Evolutionary conservation across 192 early-diverging fungal species (phyloP).

Genomic region (Coemansia sp.): DNA sequence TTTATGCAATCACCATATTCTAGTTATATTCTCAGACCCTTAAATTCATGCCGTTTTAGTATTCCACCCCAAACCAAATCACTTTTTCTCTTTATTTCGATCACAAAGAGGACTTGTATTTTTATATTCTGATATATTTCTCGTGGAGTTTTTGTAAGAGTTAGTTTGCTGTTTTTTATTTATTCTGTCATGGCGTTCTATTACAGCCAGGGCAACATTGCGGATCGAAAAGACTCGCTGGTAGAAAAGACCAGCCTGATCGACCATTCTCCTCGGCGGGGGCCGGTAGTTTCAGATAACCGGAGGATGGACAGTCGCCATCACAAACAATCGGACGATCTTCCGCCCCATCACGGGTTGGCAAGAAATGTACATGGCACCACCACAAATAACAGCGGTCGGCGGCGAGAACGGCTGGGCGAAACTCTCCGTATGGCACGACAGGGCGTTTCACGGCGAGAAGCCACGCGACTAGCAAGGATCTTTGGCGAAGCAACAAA

Average conservation of each 20-base stretch:
- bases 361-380: background rate
- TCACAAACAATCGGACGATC: background rate
- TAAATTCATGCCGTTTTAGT: no score
- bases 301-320: background rate
- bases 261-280: background rate
- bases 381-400: constrained; percentile 7
- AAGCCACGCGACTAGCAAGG: constrained; percentile 23
- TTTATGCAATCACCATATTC: no score
- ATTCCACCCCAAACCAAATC: no score
- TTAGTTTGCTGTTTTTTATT: background rate
- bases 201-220: constrained; percentile 36
- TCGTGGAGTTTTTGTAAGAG: no score
- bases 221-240: constrained; percentile 17
- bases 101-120: no score
- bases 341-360: constrained; percentile 1
- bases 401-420: constrained; percentile 23
- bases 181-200: constrained; percentile 43
- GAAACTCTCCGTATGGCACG: constrained; percentile 22
- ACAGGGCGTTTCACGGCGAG: constrained; percentile 17
- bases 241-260: background rate
- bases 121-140: no score
- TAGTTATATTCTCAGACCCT: no score
- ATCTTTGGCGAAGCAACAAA: constrained; percentile 31
- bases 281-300: background rate
- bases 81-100: no score